phyloP scores from a whole-genome alignment of 345 rosid genomes.

The Melaleuca alternifolia region DNA sequence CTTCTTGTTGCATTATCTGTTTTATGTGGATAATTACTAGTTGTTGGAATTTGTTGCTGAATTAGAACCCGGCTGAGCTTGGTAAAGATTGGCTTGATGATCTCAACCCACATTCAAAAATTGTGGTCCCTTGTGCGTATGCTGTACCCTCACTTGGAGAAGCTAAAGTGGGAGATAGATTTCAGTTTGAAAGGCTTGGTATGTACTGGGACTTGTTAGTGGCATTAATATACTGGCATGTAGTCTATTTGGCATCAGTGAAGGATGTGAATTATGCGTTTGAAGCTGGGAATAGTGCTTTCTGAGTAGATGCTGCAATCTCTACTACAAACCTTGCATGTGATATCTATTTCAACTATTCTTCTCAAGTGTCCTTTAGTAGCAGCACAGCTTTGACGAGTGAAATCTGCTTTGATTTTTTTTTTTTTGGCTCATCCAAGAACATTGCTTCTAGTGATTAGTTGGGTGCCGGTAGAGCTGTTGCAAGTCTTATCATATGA shows the following conservation, averaged over 20 bases:
- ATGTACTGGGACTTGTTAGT: constrained; percentile 2
- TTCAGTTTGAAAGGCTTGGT: constrained; percentile 97
- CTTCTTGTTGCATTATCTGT: neutral
- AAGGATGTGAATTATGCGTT: neutral
- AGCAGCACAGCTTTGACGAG: neutral
- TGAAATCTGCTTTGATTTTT: neutral
- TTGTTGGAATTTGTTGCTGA: constrained; percentile 5
- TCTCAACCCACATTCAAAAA: constrained; percentile 61
- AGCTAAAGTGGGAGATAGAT: constrained; percentile 57
- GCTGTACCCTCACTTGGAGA: constrained; percentile 48
- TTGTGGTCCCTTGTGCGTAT: constrained; percentile 45
- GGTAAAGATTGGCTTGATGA: constrained; percentile 69
- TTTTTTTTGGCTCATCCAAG: neutral
- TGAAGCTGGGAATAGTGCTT: neutral
- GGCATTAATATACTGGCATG: neutral
- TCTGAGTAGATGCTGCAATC: neutral
- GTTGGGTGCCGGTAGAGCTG: neutral
- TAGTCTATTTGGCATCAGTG: neutral
- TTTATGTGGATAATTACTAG: neutral
- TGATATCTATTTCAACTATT: neutral
- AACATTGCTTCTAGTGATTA: neutral
- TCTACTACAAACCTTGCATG: neutral
- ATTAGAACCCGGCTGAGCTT: constrained; percentile 77
- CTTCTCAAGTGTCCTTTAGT: neutral
- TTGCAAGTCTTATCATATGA: neutral